Percentiles rank a stretch among this genome's conserved stretches.
Evolutionary conservation across 768 basidiomycete genomes (phyloP).

Genomic region (Suillus americanus): DNA sequence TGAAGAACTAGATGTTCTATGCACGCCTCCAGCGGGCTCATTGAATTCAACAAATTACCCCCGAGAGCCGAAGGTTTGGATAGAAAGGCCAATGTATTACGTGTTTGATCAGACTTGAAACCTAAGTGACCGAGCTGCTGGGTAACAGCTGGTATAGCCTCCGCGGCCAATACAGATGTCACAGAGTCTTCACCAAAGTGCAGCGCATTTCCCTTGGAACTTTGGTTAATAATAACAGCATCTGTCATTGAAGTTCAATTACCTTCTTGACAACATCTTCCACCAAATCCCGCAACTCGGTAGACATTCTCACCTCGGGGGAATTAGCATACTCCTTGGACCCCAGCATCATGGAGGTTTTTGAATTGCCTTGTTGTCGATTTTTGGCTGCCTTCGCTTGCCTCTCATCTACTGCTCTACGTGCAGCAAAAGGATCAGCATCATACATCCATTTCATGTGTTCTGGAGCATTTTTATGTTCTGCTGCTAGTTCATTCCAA

Average conservation of each 20-base stretch:
- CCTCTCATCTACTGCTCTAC: constrained; percentile 62
- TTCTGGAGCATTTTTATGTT: constrained; percentile 65
- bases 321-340: constrained; percentile 44
- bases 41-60: constrained; percentile 55
- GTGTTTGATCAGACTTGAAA: constrained; percentile 58
- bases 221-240: constrained; percentile 5
- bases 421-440: constrained; percentile 82
- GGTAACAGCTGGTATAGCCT: constrained; percentile 43
- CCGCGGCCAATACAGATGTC: constrained; percentile 38
- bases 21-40: constrained; percentile 70
- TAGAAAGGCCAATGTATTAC: constrained; percentile 55
- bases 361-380: constrained; percentile 34
- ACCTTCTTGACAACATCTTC: constrained; percentile 83
- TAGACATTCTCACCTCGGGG: constrained; percentile 85
- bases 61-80: constrained; percentile 57
- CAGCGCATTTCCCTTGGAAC: constrained; percentile 46
- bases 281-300: constrained; percentile 69
- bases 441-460: constrained; percentile 86
- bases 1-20: constrained; percentile 85
- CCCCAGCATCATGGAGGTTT: constrained; percentile 7
- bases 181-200: constrained; percentile 42
- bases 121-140: constrained; percentile 63
- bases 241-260: constrained; percentile 10
- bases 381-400: constrained; percentile 57
- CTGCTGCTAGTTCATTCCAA: constrained; percentile 73